Base-by-base conservation (phyloP, 306 rosid genomes). In the Geum urbanum region DNA sequence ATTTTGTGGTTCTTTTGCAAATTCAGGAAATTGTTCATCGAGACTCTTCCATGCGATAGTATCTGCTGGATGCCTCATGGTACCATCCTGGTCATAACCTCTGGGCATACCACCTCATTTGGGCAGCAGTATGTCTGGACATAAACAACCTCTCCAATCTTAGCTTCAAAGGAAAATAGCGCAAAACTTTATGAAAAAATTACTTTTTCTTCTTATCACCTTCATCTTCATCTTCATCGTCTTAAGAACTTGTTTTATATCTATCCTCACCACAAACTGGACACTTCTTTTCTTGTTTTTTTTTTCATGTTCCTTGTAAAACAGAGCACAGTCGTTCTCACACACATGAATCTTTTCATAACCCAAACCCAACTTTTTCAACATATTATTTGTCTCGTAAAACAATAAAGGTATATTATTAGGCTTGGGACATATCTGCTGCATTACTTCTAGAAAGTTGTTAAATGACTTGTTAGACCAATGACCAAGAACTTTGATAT, bases 51-150 rank as follows among this genome's bases (percentile, higher is more conserved):
- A 53, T 0, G 47, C 54, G 6, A 18, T 9, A 6, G 40, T 4
- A 18, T 65, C 41, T 9, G 70, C 70, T 9, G 55, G 70, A 46
- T 65, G 68, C 35, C 46, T 63, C 9, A 10, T 14, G 8, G 9
- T 54, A 24, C 70, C 44, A 1, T 47, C 56, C 24, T 44, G 13
- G 6, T 47, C 13, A 18, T 10, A 5, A n/a, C 5, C 12, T 64
- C 10, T 44, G 53, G 9, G 19, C 19, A 50, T 47, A 57, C 70
- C 70, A 66, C 55, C 70, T 47, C 70, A 20, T 66, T 20, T 48
- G 22, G 0, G n/a, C 6, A 9, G 43, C 8, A 4, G 16, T 22
- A 5, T 5, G 9, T 47, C 14, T 66, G 0, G 70, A 46, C 56
- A 47, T 47, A 13, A 45, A 66, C 37, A 66, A 10, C 5, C 19